phyloP scores from a whole-genome alignment of 2,329 filamentous ascomycete species.

The Nothophaeocryptopus gaeumannii region DNA sequence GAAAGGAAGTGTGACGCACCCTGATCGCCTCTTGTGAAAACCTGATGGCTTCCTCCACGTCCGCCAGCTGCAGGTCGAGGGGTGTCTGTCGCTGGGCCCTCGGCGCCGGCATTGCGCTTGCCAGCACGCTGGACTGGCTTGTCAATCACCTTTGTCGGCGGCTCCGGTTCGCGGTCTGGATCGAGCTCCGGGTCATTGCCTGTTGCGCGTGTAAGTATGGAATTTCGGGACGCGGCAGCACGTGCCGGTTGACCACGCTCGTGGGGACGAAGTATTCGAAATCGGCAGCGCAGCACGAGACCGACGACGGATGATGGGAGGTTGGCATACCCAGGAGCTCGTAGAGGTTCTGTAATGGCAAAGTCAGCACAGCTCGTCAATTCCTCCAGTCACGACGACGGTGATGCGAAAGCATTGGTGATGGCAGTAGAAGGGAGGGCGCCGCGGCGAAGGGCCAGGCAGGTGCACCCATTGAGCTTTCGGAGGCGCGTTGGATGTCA shows the following conservation, averaged over 20 bases:
- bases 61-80: conserved; percentile 40
- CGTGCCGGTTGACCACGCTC: too few species aligned
- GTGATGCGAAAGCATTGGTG: too few species aligned
- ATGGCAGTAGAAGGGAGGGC: too few species aligned
- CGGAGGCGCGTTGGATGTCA: neutral
- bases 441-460: too few species aligned
- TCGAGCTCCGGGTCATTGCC: conserved; percentile 69
- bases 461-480: neutral
- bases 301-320: conserved; percentile 9
- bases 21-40: conserved; percentile 74
- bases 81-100: conserved; percentile 54
- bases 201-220: conserved; percentile 30
- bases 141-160: conserved; percentile 84
- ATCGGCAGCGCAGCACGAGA: neutral
- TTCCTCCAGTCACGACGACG: neutral
- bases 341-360: conserved; percentile 75
- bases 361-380: conserved; percentile 12
- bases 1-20: conserved; percentile 51
- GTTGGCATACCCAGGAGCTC: conserved; percentile 83
- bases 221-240: neutral
- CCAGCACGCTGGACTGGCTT: conserved; percentile 72
- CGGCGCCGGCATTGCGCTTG: conserved; percentile 83
- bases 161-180: conserved; percentile 70
- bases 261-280: too few species aligned
- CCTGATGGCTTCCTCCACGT: conserved; percentile 55